Evolutionary conservation across 2,329 filamentous ascomycete species (phyloP).

Genomic region (Akanthomyces dipterigenus): DNA sequence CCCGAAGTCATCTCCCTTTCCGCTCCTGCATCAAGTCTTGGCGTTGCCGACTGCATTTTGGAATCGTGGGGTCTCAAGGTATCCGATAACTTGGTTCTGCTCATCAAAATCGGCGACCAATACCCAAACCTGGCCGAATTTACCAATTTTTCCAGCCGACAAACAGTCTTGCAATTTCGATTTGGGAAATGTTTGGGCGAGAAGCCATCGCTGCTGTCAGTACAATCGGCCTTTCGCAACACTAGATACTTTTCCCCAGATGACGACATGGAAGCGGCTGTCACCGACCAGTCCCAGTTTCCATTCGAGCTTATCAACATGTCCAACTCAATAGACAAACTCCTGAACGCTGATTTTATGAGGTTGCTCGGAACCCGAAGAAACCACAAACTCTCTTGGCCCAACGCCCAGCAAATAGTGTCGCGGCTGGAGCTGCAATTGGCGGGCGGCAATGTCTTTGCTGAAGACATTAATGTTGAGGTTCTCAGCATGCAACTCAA

Average conservation of each 20-base stretch:
- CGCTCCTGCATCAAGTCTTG: conserved; percentile 61
- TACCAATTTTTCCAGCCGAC: conserved; percentile 30
- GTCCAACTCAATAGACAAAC: background rate
- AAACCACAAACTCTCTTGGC: conserved; percentile 11
- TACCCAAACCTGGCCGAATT: conserved; percentile 57
- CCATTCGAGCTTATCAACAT: conserved; percentile 10
- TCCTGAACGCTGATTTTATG: background rate
- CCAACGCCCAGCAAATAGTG: conserved; percentile 6
- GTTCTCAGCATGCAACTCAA: background rate
- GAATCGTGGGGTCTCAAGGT: conserved; percentile 67
- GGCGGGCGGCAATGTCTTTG: background rate
- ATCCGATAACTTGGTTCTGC: conserved; percentile 64
- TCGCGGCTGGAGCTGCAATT: background rate
- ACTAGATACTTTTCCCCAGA: background rate
- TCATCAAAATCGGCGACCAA: conserved; percentile 56
- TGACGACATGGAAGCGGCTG: background rate
- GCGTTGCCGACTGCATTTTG: conserved; percentile 66
- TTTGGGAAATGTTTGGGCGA: conserved; percentile 66
- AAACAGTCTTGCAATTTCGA: conserved; percentile 44
- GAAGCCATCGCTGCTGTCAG: conserved; percentile 58
- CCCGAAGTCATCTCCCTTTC: conserved; percentile 54
- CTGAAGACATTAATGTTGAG: background rate
- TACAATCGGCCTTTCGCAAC: conserved; percentile 42
- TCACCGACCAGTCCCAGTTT: background rate
- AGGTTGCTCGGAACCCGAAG: background rate